These are phyloP conservation scores for Scutellaria barbata DNA, from an alignment of 257 asterid genomes.

Conservation along the genomic window DNA sequence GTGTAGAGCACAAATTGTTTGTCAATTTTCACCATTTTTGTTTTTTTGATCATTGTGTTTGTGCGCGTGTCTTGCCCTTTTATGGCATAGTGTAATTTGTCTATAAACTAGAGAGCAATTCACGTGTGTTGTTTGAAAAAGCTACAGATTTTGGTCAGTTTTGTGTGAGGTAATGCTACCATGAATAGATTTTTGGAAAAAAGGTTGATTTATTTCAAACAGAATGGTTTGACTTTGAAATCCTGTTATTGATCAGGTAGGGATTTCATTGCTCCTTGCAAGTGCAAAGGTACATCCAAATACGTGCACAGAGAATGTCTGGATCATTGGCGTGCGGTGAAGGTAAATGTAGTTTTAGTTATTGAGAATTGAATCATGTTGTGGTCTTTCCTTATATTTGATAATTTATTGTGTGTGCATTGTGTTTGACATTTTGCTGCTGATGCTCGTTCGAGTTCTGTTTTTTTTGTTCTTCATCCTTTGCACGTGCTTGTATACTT, in stretches of 20 bases:
- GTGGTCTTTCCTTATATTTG: neutral
- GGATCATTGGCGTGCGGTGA: constrained; percentile 97
- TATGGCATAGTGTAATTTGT: neutral
- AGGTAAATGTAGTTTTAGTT: constrained; percentile 49
- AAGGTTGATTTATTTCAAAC: constrained; percentile 7
- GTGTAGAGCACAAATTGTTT: neutral
- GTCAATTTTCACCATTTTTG: neutral
- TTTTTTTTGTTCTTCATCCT: neutral
- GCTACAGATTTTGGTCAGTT: constrained; percentile 8
- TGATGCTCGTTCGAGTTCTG: constrained; percentile 13
- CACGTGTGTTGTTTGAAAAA: neutral
- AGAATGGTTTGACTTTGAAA: constrained; percentile 26
- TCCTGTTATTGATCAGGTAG: constrained; percentile 64
- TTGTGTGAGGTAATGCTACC: neutral
- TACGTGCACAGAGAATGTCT: constrained; percentile 92
- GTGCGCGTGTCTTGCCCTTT: neutral
- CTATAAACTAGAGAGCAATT: constrained; percentile 1
- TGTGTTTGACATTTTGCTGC: constrained; percentile 14
- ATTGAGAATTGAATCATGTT: constrained; percentile 1
- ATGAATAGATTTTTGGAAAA: neutral
- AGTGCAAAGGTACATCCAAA: constrained; percentile 91
- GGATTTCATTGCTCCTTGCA: constrained; percentile 98
- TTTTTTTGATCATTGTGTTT: neutral
- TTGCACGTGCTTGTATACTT: neutral
- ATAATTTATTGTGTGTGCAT: constrained; percentile 23